Evolutionary conservation across 257 asterid species (phyloP).

Genomic region (Forsythia viridissima): DNA sequence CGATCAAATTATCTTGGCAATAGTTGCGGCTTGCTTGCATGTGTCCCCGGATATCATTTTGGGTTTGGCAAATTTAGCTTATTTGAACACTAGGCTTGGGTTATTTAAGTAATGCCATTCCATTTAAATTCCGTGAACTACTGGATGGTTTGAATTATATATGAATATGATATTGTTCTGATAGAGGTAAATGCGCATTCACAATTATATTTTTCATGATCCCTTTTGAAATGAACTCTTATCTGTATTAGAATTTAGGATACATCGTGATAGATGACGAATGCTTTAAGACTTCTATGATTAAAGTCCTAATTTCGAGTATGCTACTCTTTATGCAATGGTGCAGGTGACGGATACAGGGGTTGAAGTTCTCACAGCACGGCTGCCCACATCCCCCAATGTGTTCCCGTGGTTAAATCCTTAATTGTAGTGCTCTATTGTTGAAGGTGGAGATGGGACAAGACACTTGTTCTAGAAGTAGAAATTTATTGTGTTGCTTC

Average conservation of each 20-base stretch:
- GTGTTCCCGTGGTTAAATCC: conserved; percentile 83
- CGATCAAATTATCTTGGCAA: not conserved
- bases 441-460: conserved; percentile 8
- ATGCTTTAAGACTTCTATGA: not conserved
- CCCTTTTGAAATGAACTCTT: not conserved
- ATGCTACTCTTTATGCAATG: not conserved
- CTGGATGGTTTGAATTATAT: not conserved
- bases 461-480: conserved; percentile 5
- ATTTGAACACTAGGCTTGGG: no score
- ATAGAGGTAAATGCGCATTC: not conserved
- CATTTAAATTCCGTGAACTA: not conserved
- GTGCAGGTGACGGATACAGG: conserved; percentile 88
- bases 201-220: not conserved
- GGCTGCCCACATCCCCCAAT: conserved; percentile 84
- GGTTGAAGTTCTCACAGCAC: conserved; percentile 91
- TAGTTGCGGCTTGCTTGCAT: not conserved
- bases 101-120: not conserved
- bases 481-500: not conserved
- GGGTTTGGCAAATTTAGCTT: no score
- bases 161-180: not conserved
- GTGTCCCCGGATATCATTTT: no score
- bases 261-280: not conserved
- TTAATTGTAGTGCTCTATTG: conserved; percentile 21
- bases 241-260: not conserved
- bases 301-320: not conserved